Evolutionary conservation across 116 monocot genomes (phyloP).

Genomic region (Iris pallida): DNA sequence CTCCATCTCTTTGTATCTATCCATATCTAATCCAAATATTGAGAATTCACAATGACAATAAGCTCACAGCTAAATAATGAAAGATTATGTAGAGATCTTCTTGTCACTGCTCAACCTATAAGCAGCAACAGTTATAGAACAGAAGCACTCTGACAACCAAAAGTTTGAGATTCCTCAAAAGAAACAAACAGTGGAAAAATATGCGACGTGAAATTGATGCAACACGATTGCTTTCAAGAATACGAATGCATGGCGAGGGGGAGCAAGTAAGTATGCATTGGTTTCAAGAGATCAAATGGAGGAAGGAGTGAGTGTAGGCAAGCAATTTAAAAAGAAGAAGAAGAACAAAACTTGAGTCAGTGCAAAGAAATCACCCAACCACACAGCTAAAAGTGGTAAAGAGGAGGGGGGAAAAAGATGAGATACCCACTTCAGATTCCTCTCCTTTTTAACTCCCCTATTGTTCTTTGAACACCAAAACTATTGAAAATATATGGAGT

Average conservation of each 20-base stretch:
- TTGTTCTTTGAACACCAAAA: not conserved
- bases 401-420: constrained; percentile 27
- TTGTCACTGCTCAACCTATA: not conserved
- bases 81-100: not conserved
- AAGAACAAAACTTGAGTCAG: constrained; percentile 7
- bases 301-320: not conserved
- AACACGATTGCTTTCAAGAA: too few species aligned
- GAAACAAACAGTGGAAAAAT: constrained; percentile 11
- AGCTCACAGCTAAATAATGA: too few species aligned
- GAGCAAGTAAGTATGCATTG: constrained; percentile 17
- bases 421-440: constrained; percentile 69
- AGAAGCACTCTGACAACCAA: constrained; percentile 10
- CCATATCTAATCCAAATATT: too few species aligned
- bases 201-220: not conserved
- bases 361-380: constrained; percentile 18
- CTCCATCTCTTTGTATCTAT: constrained; percentile 27
- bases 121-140: not conserved
- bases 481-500: not conserved
- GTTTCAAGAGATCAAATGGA: constrained; percentile 30
- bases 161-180: constrained; percentile 13
- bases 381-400: constrained; percentile 16
- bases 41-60: too few species aligned
- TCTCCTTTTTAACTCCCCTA: constrained; percentile 23
- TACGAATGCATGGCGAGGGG: too few species aligned
- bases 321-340: not conserved